Conservation (phyloP, 495 filamentous ascomycete species). For the Lindgomyces ingoldianus region DNA sequence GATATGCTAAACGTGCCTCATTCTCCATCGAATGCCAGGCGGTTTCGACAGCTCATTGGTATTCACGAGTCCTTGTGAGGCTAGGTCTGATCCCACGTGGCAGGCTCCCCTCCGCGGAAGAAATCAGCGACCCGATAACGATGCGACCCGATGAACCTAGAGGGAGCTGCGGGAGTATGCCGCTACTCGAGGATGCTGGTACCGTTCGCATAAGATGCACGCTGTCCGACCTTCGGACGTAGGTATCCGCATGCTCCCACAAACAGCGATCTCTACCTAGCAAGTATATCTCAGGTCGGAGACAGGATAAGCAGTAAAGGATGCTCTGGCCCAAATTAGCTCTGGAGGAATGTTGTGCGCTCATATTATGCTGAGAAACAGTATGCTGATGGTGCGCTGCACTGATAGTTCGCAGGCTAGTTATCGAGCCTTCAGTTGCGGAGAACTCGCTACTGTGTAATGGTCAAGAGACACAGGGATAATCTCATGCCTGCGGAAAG, state of each 20-base stretch:
- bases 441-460: neutral
- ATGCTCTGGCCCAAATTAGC: neutral
- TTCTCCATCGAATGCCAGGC: constrained; percentile 7
- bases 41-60: constrained; percentile 9
- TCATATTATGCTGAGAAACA: neutral
- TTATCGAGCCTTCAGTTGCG: neutral
- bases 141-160: neutral
- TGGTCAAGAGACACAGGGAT: neutral
- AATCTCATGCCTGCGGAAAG: too few species aligned
- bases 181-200: neutral
- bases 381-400: too few species aligned
- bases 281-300: constrained; percentile 11
- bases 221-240: constrained; percentile 2
- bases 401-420: neutral
- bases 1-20: constrained; percentile 18
- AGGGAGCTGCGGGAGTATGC: neutral
- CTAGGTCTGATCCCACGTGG: constrained; percentile 12
- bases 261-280: constrained; percentile 1
- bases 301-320: neutral
- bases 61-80: neutral
- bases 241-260: neutral
- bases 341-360: neutral
- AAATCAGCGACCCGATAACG: neutral
- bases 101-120: neutral
- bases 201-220: constrained; percentile 2